Evolutionary conservation across 768 basidiomycete genomes (phyloP), one percentile per base, ranked within the genome.

Genomic region (Rhodosporidiobolus sp.): DNA sequence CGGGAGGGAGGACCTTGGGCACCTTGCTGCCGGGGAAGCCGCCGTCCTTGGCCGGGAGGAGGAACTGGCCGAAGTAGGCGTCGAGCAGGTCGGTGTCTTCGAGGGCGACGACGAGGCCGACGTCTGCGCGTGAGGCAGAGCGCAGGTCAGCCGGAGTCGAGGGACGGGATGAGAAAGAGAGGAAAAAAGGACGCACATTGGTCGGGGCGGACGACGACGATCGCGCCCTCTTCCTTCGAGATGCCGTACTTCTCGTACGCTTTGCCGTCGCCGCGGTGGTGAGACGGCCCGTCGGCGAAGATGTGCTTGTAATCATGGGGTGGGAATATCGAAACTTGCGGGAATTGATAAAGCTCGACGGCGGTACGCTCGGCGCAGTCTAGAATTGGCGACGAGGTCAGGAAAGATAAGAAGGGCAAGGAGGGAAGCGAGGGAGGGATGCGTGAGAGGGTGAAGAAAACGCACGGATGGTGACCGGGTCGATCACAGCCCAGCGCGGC

Each of bases 381-480:
- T 66, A 32, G 64, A 50, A 24, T 67, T 62, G 59, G 53, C 24
- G 26, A 14, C 0, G 2, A 26, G 28, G 6, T 17, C 6, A 35
- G 20, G 35, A 3, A 19, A 7, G 22, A 19, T 16, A 32, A 32
- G 34, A 19, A n/a, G 35, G 22, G 14, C n/a, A 8, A 19, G n/a
- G 54, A 52, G 30, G 54, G 20, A 17, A 26, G 43, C 2, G 16
- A 6, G 34, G 7, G 26, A 43, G 11, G 34, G 43, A 43, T 11
- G 4, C 20, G 38, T 9, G 32, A 50, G 77, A 1, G 55, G n/a
- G 2, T 35, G 4, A 14, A 17, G 49, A 32, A 38, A 77, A 50
- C 66, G 10, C 22, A 76, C 74, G 74, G 32, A 76, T 79, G 4
- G 81, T 86, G 22, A 85, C 76, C n/a, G 79, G 70, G 28, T 80